A percentile compares a stretch with the other conserved stretches of the same genome.
phyloP scores from a whole-genome alignment of 441 rosid genomes.

The Gossypium trilobum region DNA sequence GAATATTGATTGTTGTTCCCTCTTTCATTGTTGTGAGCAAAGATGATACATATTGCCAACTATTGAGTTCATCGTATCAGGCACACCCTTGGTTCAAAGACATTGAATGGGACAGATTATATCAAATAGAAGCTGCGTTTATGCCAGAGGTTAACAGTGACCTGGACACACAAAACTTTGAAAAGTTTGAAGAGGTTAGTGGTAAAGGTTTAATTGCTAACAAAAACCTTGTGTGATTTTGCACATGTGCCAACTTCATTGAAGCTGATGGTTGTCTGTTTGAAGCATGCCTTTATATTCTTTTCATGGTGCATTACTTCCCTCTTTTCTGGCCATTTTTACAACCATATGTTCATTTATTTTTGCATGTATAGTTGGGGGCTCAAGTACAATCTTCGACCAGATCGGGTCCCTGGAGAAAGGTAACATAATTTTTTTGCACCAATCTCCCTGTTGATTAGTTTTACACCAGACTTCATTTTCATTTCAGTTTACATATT shows the following conservation, averaged over 20 bases:
- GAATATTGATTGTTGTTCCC: constrained; percentile 10
- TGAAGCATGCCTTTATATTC: neutral
- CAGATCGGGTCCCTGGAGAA: constrained; percentile 13
- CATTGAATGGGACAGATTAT: constrained; percentile 42
- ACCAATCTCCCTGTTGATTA: neutral
- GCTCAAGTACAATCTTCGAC: constrained; percentile 5
- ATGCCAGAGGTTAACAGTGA: constrained; percentile 49
- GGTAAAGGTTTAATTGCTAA: neutral
- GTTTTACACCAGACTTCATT: neutral
- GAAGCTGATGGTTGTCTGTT: neutral
- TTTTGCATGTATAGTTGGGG: constrained; percentile 2
- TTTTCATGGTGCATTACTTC: neutral
- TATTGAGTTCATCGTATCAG: constrained; percentile 16
- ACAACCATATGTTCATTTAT: neutral
- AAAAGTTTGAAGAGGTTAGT: constrained; percentile 57
- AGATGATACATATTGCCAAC: neutral
- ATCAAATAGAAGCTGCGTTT: constrained; percentile 48
- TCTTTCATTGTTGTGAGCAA: neutral
- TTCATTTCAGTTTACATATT: neutral
- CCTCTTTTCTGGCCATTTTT: neutral
- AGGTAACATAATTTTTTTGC: neutral
- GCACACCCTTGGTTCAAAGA: constrained; percentile 55
- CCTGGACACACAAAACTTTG: constrained; percentile 57
- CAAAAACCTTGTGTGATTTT: neutral
- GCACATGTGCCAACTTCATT: neutral